Conservation (phyloP, 169 alveolate genomes). For the Cryptosporidium parvum region DNA sequence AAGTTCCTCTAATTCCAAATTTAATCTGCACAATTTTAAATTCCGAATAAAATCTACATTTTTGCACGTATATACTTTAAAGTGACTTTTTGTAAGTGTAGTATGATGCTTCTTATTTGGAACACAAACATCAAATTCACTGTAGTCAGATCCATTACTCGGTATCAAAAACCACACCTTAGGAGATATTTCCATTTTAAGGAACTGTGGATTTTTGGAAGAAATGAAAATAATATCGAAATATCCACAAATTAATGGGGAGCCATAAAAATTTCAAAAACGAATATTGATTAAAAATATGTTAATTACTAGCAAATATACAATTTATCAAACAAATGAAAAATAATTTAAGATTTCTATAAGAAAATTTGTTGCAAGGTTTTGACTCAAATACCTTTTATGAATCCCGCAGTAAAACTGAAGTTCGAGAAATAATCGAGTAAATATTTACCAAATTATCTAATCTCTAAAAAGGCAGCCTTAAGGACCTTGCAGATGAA, state of each 20-base stretch:
- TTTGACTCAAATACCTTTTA: slow-evolving; percentile 77
- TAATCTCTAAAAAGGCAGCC: slow-evolving; percentile 75
- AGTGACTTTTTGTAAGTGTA: not conserved
- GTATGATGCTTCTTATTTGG: not conserved
- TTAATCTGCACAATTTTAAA: not conserved
- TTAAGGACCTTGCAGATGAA: slow-evolving; percentile 72
- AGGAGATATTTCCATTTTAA: slow-evolving; percentile 12
- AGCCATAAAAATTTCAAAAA: not conserved
- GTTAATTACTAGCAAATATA: not conserved
- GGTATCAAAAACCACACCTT: slow-evolving; percentile 2
- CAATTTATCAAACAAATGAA: not conserved
- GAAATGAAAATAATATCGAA: not conserved
- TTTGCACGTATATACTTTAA: not conserved
- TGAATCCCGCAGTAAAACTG: slow-evolving; percentile 75
- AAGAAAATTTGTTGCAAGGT: slow-evolving; percentile 36
- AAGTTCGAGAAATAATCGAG: slow-evolving; percentile 60
- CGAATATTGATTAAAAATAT: not conserved
- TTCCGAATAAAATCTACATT: not conserved
- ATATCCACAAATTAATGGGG: not conserved
- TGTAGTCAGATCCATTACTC: not conserved
- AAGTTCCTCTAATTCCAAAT: not conserved
- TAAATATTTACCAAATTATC: slow-evolving; percentile 32
- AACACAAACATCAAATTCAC: not conserved
- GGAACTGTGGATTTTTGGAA: not conserved
- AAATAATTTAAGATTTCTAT: not conserved